Conservation (phyloP, 345 rosid genomes). For the Bretschneidera sinensis region DNA sequence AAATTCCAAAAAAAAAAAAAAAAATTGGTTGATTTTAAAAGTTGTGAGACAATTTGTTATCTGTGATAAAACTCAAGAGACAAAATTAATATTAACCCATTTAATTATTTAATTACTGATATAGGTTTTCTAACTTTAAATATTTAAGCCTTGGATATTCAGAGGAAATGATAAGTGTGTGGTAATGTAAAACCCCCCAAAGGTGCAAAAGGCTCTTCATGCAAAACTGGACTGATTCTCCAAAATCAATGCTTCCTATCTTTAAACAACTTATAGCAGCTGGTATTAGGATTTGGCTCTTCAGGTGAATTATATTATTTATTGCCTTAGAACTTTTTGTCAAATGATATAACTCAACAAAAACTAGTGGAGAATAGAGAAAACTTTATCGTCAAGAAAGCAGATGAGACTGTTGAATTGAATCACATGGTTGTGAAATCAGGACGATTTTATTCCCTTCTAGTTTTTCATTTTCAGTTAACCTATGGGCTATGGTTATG, state of each 20-base stretch:
- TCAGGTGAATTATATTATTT: constrained; percentile 56
- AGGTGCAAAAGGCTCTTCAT: constrained; percentile 73
- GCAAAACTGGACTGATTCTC: constrained; percentile 77
- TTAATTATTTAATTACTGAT: neutral
- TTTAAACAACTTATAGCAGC: constrained; percentile 56
- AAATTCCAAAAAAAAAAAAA: no score
- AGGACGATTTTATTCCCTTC: no score
- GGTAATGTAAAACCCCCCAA: constrained; percentile 43
- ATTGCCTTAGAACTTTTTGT: no score
- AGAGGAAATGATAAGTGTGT: constrained; percentile 79
- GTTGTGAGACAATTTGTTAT: no score
- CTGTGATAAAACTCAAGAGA: neutral
- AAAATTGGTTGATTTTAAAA: no score
- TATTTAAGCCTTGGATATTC: constrained; percentile 54
- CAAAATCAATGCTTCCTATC: constrained; percentile 72
- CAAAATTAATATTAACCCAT: neutral
- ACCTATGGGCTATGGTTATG: no score
- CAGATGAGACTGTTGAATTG: no score
- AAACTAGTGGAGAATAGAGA: no score
- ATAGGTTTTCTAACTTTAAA: neutral
- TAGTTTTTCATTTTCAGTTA: no score
- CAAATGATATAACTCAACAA: no score
- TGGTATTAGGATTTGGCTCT: constrained; percentile 76
- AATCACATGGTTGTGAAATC: no score
- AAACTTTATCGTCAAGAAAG: neutral